Conservation (phyloP, 805 yeast genomes). For the Zygotorulaspora florentina region DNA sequence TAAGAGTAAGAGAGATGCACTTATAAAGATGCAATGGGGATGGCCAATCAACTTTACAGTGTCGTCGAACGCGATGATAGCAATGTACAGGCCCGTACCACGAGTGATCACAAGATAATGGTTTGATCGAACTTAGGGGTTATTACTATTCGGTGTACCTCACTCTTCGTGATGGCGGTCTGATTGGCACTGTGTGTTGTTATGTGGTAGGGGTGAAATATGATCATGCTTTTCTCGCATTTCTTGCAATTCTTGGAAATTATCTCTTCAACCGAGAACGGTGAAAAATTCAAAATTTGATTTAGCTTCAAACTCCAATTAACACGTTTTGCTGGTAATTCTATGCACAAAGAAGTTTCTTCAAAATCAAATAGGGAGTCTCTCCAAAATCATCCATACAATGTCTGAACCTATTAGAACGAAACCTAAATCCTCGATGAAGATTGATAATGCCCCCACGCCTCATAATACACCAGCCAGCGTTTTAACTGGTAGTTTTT, state of each 20-base stretch:
- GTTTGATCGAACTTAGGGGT: too few relatives aligned
- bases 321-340: not conserved
- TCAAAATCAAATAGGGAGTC: not conserved
- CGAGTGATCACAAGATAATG: too few relatives aligned
- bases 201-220: too few relatives aligned
- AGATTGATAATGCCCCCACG: constrained; percentile 89
- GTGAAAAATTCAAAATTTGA: not conserved
- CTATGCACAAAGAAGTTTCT: not conserved
- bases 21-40: too few relatives aligned
- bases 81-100: too few relatives aligned
- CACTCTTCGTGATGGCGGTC: too few relatives aligned
- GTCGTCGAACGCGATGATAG: too few relatives aligned
- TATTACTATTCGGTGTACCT: too few relatives aligned
- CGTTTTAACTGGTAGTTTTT: constrained; percentile 60
- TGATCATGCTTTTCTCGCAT: too few relatives aligned
- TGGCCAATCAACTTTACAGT: too few relatives aligned
- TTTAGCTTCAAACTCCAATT: not conserved
- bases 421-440: constrained; percentile 46
- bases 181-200: too few relatives aligned
- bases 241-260: not conserved
- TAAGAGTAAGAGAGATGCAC: too few relatives aligned
- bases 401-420: constrained; percentile 90
- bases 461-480: constrained; percentile 98
- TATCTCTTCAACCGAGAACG: not conserved
- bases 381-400: not conserved